Conservation (phyloP, 352 stramenopile species). For the Salisapilia sapeloensis region DNA sequence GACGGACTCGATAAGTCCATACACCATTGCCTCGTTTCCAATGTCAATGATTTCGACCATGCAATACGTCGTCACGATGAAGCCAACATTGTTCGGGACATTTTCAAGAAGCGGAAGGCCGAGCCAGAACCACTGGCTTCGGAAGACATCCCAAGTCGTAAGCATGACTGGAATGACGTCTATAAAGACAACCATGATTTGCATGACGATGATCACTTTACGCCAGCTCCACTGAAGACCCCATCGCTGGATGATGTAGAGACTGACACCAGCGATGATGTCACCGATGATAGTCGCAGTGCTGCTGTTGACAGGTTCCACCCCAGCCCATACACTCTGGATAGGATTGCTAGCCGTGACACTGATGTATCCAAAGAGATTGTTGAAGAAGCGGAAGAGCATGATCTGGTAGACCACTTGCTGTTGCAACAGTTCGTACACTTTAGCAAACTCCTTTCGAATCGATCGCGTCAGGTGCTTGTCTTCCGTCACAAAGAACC, state of each 20-base stretch:
- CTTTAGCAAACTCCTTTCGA: conserved; percentile 4
- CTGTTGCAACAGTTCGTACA: conserved; percentile 12
- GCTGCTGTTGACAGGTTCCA: conserved; percentile 22
- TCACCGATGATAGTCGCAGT: conserved; percentile 13
- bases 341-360: conserved; percentile 20
- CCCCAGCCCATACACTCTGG: conserved; percentile 16
- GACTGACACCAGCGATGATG: conserved; percentile 9
- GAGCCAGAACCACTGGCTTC: conserved; percentile 40
- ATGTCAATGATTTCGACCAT: conserved; percentile 31
- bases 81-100: conserved; percentile 20
- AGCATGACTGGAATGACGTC: conserved; percentile 23
- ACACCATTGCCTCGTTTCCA: conserved; percentile 26
- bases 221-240: conserved; percentile 36
- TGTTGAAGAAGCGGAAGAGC: conserved; percentile 29
- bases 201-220: conserved; percentile 12
- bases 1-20: conserved; percentile 21
- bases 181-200: conserved; percentile 13
- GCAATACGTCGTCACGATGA: conserved; percentile 28
- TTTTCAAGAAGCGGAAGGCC: conserved; percentile 21
- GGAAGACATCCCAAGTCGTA: conserved; percentile 30
- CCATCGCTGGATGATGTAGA: conserved; percentile 12
- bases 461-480: conserved; percentile 6
- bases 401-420: conserved; percentile 27
- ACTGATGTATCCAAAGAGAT: conserved; percentile 16
- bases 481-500: conserved; percentile 10